A percentile compares a stretch with the other conserved stretches of the same genome.
phyloP scores from a whole-genome alignment of 2,329 filamentous ascomycete species.

The Metarhizium rileyi region DNA sequence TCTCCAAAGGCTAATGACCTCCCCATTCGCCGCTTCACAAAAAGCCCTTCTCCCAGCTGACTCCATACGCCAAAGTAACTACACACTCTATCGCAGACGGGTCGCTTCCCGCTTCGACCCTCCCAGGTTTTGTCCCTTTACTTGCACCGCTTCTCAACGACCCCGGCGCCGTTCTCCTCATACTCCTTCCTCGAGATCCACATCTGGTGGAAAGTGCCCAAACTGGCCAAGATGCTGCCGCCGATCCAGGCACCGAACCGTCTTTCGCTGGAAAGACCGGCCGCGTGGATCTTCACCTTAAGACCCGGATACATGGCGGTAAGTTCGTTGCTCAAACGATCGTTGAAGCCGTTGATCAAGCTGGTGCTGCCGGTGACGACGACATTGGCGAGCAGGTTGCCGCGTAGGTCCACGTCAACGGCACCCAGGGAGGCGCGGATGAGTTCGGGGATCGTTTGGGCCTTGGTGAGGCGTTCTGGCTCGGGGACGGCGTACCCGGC shows the following conservation, averaged over 20 bases:
- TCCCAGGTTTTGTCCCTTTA: conserved; percentile 29
- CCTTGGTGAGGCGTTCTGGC: conserved; percentile 46
- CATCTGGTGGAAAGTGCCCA: conserved; percentile 98
- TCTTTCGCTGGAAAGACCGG: conserved; percentile 76
- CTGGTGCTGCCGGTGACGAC: conserved; percentile 86
- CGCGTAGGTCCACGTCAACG: conserved; percentile 82
- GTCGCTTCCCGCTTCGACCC: background rate
- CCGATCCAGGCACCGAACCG: conserved; percentile 94
- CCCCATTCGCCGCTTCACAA: background rate
- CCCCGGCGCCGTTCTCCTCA: conserved; percentile 81
- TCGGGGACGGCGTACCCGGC: conserved; percentile 50
- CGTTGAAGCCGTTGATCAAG: conserved; percentile 83
- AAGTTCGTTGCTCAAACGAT: conserved; percentile 80
- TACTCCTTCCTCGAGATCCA: conserved; percentile 98
- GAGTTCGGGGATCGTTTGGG: conserved; percentile 74
- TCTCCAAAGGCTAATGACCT: background rate
- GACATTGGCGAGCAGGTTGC: conserved; percentile 76
- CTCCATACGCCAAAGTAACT: conserved; percentile 23
- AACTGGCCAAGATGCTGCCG: conserved; percentile 85
- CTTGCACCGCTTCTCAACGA: conserved; percentile 96
- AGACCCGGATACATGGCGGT: conserved; percentile 72
- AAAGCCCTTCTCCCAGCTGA: conserved; percentile 18
- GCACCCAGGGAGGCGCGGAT: conserved; percentile 67
- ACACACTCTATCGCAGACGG: background rate
- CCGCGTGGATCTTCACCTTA: conserved; percentile 79